Conservation (phyloP, 441 rosid species). For the Gossypium gossypioides region DNA sequence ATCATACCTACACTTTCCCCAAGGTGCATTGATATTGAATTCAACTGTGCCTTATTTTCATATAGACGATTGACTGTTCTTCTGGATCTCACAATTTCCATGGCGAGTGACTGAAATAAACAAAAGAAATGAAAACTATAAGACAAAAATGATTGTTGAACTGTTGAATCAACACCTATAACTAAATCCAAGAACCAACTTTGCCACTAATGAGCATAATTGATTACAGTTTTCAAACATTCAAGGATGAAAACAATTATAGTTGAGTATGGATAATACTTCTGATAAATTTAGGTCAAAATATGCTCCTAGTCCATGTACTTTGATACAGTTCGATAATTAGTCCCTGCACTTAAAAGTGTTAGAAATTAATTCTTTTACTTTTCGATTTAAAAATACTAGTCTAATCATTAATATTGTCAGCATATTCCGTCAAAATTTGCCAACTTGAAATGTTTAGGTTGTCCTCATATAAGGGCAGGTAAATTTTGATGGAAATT, state of each 20-base stretch:
- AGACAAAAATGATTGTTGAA: neutral
- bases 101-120: conserved; percentile 66
- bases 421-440: no score
- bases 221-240: neutral
- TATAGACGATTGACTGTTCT: conserved; percentile 68
- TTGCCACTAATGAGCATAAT: neutral
- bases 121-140: neutral
- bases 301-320: no score
- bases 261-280: neutral
- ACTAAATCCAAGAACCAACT: neutral
- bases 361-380: no score
- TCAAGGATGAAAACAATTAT: neutral
- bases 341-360: no score
- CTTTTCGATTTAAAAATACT: no score
- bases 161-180: neutral
- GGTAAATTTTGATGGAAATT: no score
- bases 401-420: no score
- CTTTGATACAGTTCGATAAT: no score
- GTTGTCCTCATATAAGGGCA: no score
- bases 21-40: conserved; percentile 94
- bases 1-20: conserved; percentile 86
- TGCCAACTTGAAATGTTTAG: no score
- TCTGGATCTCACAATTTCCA: conserved; percentile 69
- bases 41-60: conserved; percentile 88
- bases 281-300: neutral